These are phyloP conservation scores for Pythium oligandrum DNA, from an alignment of 352 stramenopile species.

Conservation along the genomic window DNA sequence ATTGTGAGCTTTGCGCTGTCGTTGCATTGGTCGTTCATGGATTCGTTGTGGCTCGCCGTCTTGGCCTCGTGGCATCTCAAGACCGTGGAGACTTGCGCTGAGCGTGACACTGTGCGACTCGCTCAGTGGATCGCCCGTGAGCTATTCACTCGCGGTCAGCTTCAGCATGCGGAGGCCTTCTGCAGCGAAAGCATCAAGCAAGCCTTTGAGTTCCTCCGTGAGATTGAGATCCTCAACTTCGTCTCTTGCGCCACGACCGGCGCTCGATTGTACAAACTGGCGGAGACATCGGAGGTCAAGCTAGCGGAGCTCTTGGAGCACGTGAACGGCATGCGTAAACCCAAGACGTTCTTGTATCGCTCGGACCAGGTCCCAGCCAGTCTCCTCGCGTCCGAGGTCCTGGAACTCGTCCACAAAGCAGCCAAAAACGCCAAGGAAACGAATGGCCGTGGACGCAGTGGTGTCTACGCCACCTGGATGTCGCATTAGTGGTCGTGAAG, in stretches of 20 bases:
- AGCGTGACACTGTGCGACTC: constrained; percentile 44
- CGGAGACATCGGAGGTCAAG: constrained; percentile 2
- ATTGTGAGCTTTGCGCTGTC: constrained; percentile 57
- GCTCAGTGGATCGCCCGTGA: constrained; percentile 53
- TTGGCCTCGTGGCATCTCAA: constrained; percentile 45
- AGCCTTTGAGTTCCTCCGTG: constrained; percentile 55
- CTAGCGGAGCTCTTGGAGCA: constrained; percentile 32
- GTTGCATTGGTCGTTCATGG: constrained; percentile 72
- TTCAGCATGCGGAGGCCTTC: constrained; percentile 59
- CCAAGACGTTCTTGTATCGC: constrained; percentile 39
- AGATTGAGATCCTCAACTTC: constrained; percentile 33
- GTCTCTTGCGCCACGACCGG: constrained; percentile 21
- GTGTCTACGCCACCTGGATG: constrained; percentile 33
- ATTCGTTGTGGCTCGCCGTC: constrained; percentile 62
- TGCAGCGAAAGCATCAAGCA: constrained; percentile 79
- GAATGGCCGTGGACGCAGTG: not conserved
- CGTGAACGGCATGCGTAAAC: constrained; percentile 41
- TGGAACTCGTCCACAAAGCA: constrained; percentile 27
- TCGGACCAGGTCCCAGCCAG: constrained; percentile 21
- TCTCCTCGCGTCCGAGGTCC: constrained; percentile 21
- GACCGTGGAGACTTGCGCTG: not conserved
- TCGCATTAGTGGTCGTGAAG: not conserved
- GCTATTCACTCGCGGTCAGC: constrained; percentile 32
- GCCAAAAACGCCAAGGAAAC: constrained; percentile 23
- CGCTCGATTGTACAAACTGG: constrained; percentile 22